Conservation (phyloP, 768 basidiomycete species). For the Holtermannia corniformis region DNA sequence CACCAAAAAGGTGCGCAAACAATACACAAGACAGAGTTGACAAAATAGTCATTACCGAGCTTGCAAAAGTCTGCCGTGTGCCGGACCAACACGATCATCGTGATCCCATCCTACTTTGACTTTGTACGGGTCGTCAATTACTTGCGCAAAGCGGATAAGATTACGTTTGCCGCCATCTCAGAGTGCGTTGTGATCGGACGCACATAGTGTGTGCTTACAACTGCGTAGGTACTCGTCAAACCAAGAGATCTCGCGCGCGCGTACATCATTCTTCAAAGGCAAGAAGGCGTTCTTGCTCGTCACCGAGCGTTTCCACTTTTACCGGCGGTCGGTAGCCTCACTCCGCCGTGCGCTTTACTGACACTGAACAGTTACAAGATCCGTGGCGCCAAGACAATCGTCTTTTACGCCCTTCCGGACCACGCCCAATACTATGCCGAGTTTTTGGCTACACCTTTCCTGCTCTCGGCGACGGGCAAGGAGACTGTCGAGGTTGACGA, state of each 20-base stretch:
- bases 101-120: slow-evolving; percentile 92
- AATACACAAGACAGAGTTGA: background rate
- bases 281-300: slow-evolving; percentile 77
- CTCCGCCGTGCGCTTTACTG: background rate
- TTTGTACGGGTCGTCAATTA: slow-evolving; percentile 84
- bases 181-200: slow-evolving; percentile 53
- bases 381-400: slow-evolving; percentile 78
- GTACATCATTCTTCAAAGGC: slow-evolving; percentile 83
- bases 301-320: slow-evolving; percentile 98
- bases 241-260: slow-evolving; percentile 85
- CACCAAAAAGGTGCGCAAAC: slow-evolving; percentile 58
- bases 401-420: slow-evolving; percentile 87
- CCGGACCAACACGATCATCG: slow-evolving; percentile 75
- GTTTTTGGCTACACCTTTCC: slow-evolving; percentile 76
- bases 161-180: slow-evolving; percentile 73
- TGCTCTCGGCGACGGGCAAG: slow-evolving; percentile 18
- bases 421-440: slow-evolving; percentile 90
- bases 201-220: background rate
- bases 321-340: slow-evolving; percentile 54
- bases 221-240: slow-evolving; percentile 71
- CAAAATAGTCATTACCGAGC: slow-evolving; percentile 59
- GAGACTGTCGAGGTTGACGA: slow-evolving; percentile 78
- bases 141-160: slow-evolving; percentile 61
- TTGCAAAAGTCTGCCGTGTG: slow-evolving; percentile 88
- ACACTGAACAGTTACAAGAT: slow-evolving; percentile 64